Evolutionary conservation across 352 stramenopile species (phyloP).

Genomic region (Phytophthora hybrid): DNA sequence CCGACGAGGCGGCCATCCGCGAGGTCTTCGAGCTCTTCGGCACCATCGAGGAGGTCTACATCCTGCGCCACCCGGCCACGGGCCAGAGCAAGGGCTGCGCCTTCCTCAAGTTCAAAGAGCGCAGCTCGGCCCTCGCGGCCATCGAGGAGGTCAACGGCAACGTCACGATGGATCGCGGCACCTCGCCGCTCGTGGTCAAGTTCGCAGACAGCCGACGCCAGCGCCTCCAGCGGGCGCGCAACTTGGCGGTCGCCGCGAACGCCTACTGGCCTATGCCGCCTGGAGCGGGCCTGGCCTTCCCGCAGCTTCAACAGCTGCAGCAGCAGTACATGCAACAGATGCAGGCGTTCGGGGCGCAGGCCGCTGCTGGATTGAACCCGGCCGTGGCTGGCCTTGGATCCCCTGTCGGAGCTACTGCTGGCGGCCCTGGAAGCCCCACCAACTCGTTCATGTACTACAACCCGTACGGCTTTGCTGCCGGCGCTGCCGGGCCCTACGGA

Average conservation of each 20-base stretch:
- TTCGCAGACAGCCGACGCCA: constrained; percentile 90
- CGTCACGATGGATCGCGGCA: constrained; percentile 87
- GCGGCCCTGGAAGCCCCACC: constrained; percentile 59
- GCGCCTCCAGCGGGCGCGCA: constrained; percentile 77
- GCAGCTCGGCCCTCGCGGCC: constrained; percentile 85
- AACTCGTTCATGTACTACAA: constrained; percentile 92
- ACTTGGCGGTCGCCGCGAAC: constrained; percentile 65
- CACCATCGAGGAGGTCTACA: constrained; percentile 93
- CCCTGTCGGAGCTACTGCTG: constrained; percentile 41
- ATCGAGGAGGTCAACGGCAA: constrained; percentile 92
- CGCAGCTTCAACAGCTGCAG: constrained; percentile 81
- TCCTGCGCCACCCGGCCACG: constrained; percentile 93
- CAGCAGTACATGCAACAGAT: constrained; percentile 91
- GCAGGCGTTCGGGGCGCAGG: constrained; percentile 77
- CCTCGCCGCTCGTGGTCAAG: constrained; percentile 90
- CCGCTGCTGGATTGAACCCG: constrained; percentile 39
- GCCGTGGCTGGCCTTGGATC: constrained; percentile 46
- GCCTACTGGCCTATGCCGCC: constrained; percentile 82
- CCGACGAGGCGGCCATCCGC: constrained; percentile 83
- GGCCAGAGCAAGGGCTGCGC: constrained; percentile 95
- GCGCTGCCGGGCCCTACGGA: constrained; percentile 49
- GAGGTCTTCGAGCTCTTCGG: constrained; percentile 85
- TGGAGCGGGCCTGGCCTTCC: constrained; percentile 64
- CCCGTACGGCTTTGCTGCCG: constrained; percentile 75
- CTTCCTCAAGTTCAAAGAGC: constrained; percentile 96